Conservation (phyloP, 495 filamentous ascomycete species). For the Bacidia rubella region DNA sequence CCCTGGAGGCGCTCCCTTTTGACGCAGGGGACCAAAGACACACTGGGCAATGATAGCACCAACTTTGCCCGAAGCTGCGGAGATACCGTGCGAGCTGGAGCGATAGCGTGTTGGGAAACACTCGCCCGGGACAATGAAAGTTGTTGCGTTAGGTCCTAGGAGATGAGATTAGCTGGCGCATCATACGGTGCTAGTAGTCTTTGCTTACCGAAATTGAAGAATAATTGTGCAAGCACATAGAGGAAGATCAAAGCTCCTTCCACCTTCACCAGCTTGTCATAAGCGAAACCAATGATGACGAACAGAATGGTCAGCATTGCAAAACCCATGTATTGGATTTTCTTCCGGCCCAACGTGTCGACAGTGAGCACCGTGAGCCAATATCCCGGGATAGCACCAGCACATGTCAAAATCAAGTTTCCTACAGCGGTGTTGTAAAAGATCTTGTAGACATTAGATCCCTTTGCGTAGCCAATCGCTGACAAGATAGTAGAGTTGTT, state of each 20-base stretch:
- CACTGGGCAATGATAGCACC: constrained; percentile 52
- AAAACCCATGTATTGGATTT: constrained; percentile 70
- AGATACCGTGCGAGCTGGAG: constrained; percentile 72
- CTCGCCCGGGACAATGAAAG: constrained; percentile 83
- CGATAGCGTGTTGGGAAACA: constrained; percentile 82
- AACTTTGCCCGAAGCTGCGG: constrained; percentile 69
- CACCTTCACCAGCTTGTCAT: constrained; percentile 32
- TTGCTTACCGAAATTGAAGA: constrained; percentile 55
- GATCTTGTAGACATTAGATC: constrained; percentile 43
- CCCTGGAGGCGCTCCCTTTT: constrained; percentile 25
- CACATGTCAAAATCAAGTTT: constrained; percentile 60
- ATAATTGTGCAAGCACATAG: constrained; percentile 73
- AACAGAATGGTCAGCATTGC: constrained; percentile 62
- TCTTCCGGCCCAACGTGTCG: constrained; percentile 62
- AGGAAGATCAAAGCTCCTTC: constrained; percentile 40
- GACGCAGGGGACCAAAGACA: constrained; percentile 35
- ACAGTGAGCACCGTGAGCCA: constrained; percentile 58
- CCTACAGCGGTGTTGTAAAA: constrained; percentile 60
- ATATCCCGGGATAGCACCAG: constrained; percentile 67
- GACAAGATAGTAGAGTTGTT: constrained; percentile 58
- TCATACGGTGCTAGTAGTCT: background rate
- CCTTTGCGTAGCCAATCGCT: constrained; percentile 53
- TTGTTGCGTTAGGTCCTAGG: constrained; percentile 70
- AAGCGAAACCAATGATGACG: constrained; percentile 60
- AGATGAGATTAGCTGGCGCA: background rate